These are phyloP conservation scores for Populus tremula DNA, from an alignment of 345 rosid species.

Conservation along the genomic window DNA sequence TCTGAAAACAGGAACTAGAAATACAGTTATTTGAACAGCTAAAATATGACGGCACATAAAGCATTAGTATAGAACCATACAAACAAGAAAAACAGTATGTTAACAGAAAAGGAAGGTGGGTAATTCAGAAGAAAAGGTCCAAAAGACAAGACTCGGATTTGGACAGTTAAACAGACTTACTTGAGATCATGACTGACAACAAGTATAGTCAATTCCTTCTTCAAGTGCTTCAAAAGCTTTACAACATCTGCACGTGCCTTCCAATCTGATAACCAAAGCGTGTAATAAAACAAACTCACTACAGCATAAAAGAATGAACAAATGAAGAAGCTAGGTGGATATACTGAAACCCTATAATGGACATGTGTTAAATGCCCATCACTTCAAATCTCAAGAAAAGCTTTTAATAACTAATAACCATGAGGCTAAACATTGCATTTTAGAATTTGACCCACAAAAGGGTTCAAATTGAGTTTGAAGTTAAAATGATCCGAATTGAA, in stretches of 20 bases:
- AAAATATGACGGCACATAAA: not conserved
- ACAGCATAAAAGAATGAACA: conserved; percentile 1
- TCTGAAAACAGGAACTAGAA: not conserved
- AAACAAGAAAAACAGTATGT: not conserved
- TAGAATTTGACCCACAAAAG: conserved; percentile 1
- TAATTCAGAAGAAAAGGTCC: not conserved
- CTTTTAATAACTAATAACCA: not conserved
- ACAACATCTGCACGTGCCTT: conserved; percentile 87
- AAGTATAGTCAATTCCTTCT: conserved; percentile 75
- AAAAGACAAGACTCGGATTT: not conserved
- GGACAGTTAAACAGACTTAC: conserved; percentile 38
- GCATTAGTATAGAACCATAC: not conserved
- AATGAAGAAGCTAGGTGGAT: conserved; percentile 2
- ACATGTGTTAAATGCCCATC: not conserved
- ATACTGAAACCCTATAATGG: not conserved
- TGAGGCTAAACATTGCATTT: not conserved
- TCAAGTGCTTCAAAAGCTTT: conserved; percentile 80
- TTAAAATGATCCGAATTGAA: not conserved
- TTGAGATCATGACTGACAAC: conserved; percentile 93
- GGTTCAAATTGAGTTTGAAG: not conserved
- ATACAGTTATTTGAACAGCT: not conserved
- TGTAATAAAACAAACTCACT: not conserved
- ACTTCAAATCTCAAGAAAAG: not conserved
- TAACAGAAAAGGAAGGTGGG: not conserved
- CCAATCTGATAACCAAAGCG: conserved; percentile 59